Conservation (phyloP, 2,329 filamentous ascomycete genomes). For the Pseudomassariella vexata region DNA sequence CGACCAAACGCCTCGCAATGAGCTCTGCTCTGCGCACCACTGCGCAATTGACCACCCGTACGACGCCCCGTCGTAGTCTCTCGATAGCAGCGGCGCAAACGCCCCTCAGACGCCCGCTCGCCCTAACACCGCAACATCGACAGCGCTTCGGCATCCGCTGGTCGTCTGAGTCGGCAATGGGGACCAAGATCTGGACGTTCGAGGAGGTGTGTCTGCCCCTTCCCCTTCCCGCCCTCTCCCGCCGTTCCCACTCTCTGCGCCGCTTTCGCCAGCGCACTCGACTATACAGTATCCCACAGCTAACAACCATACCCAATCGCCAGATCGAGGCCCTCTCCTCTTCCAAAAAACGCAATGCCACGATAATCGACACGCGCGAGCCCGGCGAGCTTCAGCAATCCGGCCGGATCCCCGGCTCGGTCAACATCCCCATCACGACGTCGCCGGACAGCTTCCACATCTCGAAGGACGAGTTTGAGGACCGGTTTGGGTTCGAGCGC, state of each 20-base stretch:
- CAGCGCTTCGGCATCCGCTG: conserved; percentile 10
- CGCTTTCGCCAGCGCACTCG: too few relatives aligned
- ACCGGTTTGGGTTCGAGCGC: conserved; percentile 71
- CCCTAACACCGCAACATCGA: not conserved
- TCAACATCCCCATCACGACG: conserved; percentile 76
- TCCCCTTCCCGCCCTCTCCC: not conserved
- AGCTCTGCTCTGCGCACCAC: conserved; percentile 4
- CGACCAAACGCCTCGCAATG: conserved; percentile 9
- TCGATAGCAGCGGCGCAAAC: too few relatives aligned
- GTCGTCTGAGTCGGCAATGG: conserved; percentile 17
- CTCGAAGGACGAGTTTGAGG: conserved; percentile 70
- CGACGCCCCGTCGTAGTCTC: not conserved
- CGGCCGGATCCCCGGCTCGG: conserved; percentile 71
- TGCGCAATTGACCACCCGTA: conserved; percentile 1
- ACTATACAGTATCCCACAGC: too few relatives aligned
- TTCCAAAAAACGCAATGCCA: conserved; percentile 3
- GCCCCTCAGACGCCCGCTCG: not conserved
- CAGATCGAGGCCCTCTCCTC: conserved; percentile 15
- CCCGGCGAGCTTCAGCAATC: conserved; percentile 57
- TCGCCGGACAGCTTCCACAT: conserved; percentile 77
- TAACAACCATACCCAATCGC: conserved; percentile 1
- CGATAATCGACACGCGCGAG: conserved; percentile 60
- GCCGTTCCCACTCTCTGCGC: not conserved
- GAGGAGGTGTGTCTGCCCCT: conserved; percentile 19
- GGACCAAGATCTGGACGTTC: conserved; percentile 23